Conservation (phyloP, 2,329 filamentous ascomycete species). For the Aspergillus thermomutatus region DNA sequence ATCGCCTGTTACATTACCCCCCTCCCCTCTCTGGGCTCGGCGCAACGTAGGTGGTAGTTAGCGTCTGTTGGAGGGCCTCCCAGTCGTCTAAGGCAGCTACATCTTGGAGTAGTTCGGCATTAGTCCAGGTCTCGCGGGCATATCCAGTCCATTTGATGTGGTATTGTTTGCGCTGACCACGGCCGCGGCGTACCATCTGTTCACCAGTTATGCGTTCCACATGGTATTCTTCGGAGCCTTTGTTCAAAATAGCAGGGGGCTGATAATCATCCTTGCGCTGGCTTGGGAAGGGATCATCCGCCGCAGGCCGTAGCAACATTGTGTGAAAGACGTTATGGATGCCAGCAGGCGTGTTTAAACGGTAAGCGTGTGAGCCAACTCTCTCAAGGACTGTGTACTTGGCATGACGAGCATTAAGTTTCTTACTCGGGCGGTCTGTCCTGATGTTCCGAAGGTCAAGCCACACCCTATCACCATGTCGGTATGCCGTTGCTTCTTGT, state of each 20-base stretch:
- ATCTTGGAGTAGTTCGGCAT: slow-evolving; percentile 8
- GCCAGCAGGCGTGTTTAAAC: not conserved
- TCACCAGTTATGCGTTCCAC: too few relatives aligned
- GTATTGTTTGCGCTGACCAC: too few relatives aligned
- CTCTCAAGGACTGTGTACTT: not conserved
- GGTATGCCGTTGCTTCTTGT: not conserved
- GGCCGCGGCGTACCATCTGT: too few relatives aligned
- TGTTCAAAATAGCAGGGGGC: too few relatives aligned
- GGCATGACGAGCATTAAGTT: not conserved
- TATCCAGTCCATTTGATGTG: too few relatives aligned
- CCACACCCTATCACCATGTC: not conserved
- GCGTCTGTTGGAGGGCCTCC: slow-evolving; percentile 14
- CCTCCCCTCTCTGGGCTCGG: too few relatives aligned
- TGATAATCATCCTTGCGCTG: too few relatives aligned
- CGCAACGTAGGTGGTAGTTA: too few relatives aligned
- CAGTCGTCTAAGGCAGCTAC: slow-evolving; percentile 14
- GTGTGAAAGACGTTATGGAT: not conserved
- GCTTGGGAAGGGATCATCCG: too few relatives aligned
- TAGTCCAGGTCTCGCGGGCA: too few relatives aligned
- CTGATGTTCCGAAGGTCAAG: not conserved
- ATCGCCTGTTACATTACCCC: too few relatives aligned
- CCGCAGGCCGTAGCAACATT: not conserved
- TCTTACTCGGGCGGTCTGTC: not conserved
- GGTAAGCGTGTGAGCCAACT: not conserved
- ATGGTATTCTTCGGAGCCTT: too few relatives aligned